These are phyloP conservation scores for Paralagenidium karlingii DNA, from an alignment of 352 stramenopile species.

Conservation along the genomic window DNA sequence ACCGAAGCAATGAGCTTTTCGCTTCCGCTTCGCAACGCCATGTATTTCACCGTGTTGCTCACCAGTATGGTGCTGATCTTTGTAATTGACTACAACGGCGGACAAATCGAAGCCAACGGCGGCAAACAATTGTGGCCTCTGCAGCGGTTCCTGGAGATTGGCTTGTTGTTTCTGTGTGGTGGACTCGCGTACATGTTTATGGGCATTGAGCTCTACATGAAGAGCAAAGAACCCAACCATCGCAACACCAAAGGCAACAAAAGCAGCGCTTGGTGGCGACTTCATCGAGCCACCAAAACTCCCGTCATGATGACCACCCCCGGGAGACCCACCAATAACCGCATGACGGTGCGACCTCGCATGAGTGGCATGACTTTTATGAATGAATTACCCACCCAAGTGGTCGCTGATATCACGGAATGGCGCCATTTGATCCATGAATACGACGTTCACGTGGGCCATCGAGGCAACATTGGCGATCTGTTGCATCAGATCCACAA, in stretches of 20 bases:
- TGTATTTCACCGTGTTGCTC: too few species aligned
- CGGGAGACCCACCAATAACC: neutral
- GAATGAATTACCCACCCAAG: slow-evolving; percentile 3
- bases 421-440: slow-evolving; percentile 15
- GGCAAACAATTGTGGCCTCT: slow-evolving; percentile 32
- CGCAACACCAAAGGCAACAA: neutral
- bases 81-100: slow-evolving; percentile 21
- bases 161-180: slow-evolving; percentile 17
- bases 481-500: slow-evolving; percentile 16
- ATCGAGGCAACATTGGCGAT: slow-evolving; percentile 15
- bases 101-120: slow-evolving; percentile 13
- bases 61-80: slow-evolving; percentile 11
- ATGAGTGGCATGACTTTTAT: neutral
- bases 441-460: slow-evolving; percentile 12
- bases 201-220: slow-evolving; percentile 6
- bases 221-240: neutral
- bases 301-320: neutral
- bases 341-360: neutral
- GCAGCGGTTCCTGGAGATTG: slow-evolving; percentile 27
- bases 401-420: slow-evolving; percentile 8
- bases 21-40: too few species aligned
- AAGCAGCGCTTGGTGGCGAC: neutral
- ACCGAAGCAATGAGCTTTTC: too few species aligned
- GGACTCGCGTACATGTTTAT: slow-evolving; percentile 14
- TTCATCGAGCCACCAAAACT: neutral